These are phyloP conservation scores for Penicillium soppii DNA, from an alignment of 495 filamentous ascomycete genomes.

Conservation along the genomic window DNA sequence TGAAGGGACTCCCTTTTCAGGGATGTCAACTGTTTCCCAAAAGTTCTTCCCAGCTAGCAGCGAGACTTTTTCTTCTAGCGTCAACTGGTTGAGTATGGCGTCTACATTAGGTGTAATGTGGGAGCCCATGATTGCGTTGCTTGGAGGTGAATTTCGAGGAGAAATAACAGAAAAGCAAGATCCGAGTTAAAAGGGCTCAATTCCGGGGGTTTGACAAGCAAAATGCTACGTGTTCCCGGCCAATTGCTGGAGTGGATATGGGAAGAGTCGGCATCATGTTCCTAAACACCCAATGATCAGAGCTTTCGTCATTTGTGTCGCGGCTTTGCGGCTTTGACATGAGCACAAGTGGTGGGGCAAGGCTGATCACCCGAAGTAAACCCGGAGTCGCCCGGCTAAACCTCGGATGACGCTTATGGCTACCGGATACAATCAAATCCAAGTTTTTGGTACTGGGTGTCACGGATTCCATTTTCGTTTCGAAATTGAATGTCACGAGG, in stretches of 20 bases:
- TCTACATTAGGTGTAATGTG: not conserved
- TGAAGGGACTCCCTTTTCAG: not conserved
- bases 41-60: not conserved
- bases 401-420: conserved; percentile 1
- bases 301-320: not conserved
- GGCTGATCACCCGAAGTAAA: not conserved
- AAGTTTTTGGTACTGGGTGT: not conserved
- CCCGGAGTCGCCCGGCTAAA: conserved; percentile 1
- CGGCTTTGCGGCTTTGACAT: not conserved
- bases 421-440: not conserved
- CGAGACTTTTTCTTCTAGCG: not conserved
- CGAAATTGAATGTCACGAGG: not conserved
- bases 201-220: not conserved
- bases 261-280: not conserved
- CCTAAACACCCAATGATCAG: not conserved
- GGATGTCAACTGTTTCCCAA: not conserved
- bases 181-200: not conserved
- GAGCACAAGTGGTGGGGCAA: not conserved
- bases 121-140: not conserved
- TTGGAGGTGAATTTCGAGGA: not conserved
- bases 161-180: not conserved
- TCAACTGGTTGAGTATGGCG: not conserved
- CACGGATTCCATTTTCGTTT: not conserved
- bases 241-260: not conserved
- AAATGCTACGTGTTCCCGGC: not conserved